These are phyloP conservation scores for Voacanga thouarsii DNA, from an alignment of 257 asterid species.

Conservation along the genomic window DNA sequence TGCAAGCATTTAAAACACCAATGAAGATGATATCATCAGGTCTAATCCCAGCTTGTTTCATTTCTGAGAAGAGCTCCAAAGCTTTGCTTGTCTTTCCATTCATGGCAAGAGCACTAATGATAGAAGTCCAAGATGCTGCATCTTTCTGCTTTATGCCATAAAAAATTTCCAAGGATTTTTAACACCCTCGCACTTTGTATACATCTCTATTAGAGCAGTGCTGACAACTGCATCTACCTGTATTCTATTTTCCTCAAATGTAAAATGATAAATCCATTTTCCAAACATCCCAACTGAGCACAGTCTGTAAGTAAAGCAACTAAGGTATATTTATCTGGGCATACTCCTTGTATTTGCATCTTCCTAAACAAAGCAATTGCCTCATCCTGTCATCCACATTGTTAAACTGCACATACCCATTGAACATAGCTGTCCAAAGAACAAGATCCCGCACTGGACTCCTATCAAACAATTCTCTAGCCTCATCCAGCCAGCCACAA, in stretches of 20 bases:
- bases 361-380: slow-evolving; percentile 59
- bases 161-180: slow-evolving; percentile 57
- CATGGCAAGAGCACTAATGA: slow-evolving; percentile 68
- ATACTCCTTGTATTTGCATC: slow-evolving; percentile 63
- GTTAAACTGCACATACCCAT: slow-evolving; percentile 75
- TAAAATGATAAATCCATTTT: slow-evolving; percentile 66
- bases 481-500: slow-evolving; percentile 59
- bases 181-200: slow-evolving; percentile 76
- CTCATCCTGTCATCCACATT: slow-evolving; percentile 65
- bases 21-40: slow-evolving; percentile 82
- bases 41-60: slow-evolving; percentile 50
- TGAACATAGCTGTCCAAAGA: slow-evolving; percentile 85
- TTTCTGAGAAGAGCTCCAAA: slow-evolving; percentile 55
- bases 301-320: slow-evolving; percentile 82
- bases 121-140: slow-evolving; percentile 68
- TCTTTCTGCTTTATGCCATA: slow-evolving; percentile 55
- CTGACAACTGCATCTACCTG: slow-evolving; percentile 60
- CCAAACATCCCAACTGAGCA: slow-evolving; percentile 73
- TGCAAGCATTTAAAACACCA: slow-evolving; percentile 80
- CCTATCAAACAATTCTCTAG: slow-evolving; percentile 57
- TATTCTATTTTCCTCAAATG: slow-evolving; percentile 48
- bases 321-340: slow-evolving; percentile 78
- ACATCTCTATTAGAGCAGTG: slow-evolving; percentile 88
- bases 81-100: slow-evolving; percentile 58
- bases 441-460: slow-evolving; percentile 67